phyloP scores from a whole-genome alignment of 2,329 filamentous ascomycete genomes.

The Akanthomyces dipterigenus region DNA sequence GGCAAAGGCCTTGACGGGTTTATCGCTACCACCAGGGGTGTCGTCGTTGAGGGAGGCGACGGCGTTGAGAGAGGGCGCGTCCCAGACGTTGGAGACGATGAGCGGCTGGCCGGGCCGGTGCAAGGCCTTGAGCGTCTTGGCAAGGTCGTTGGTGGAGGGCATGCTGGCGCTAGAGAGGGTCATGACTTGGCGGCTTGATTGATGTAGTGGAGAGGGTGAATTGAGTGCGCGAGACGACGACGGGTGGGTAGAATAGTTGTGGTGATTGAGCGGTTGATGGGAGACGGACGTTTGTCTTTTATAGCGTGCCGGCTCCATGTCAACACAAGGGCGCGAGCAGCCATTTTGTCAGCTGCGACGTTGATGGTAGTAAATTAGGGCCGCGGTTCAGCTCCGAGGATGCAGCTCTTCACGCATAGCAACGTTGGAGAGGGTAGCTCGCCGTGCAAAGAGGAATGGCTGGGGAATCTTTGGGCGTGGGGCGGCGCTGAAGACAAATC shows the following conservation, averaged over 20 bases:
- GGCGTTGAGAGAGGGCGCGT: constrained; percentile 39
- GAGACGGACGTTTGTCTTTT: background rate
- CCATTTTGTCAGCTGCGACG: background rate
- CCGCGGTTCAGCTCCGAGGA: background rate
- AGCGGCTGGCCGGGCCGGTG: constrained; percentile 45
- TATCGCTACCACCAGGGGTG: constrained; percentile 14
- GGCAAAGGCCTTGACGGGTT: constrained; percentile 37
- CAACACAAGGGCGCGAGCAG: constrained; percentile 1
- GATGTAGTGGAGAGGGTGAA: background rate
- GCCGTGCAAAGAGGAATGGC: background rate
- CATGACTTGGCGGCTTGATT: background rate
- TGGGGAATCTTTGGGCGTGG: background rate
- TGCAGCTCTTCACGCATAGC: background rate
- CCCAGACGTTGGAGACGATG: constrained; percentile 50
- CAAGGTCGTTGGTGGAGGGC: constrained; percentile 25
- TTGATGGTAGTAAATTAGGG: background rate
- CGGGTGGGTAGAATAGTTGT: background rate
- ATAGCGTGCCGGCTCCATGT: background rate
- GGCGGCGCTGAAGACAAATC: background rate
- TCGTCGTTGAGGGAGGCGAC: constrained; percentile 35
- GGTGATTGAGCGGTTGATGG: background rate
- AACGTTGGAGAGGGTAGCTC: background rate
- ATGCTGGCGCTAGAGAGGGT: background rate
- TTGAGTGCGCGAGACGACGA: background rate
- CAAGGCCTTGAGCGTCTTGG: constrained; percentile 33